phyloP scores from a whole-genome alignment of 2,329 filamentous ascomycete species.

The Spiromastix sp. region DNA sequence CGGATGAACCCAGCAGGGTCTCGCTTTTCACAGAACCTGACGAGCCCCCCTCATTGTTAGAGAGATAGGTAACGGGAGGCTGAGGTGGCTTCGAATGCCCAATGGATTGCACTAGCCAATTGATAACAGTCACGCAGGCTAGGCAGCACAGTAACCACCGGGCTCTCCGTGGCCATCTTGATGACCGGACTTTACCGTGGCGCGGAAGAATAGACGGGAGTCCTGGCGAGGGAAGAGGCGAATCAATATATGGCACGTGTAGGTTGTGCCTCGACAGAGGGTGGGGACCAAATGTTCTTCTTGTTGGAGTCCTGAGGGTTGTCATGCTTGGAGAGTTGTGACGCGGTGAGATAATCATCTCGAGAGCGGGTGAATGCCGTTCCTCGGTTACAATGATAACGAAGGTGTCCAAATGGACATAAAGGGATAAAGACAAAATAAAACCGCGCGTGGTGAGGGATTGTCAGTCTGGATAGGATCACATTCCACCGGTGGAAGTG shows the following conservation, averaged over 20 bases:
- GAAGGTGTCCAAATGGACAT: too few species aligned
- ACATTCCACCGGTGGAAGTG: too few species aligned
- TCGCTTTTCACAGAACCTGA: slow-evolving; percentile 60
- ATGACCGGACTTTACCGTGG: slow-evolving; percentile 48
- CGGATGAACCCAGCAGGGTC: slow-evolving; percentile 59
- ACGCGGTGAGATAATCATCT: slow-evolving; percentile 25
- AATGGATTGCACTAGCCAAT: slow-evolving; percentile 35
- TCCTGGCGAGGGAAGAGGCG: slow-evolving; percentile 59
- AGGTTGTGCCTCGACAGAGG: slow-evolving; percentile 44
- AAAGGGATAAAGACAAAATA: too few species aligned
- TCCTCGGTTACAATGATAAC: too few species aligned
- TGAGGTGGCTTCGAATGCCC: slow-evolving; percentile 19
- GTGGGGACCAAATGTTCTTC: slow-evolving; percentile 10
- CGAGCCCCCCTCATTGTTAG: slow-evolving; percentile 32
- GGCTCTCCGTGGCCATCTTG: slow-evolving; percentile 49
- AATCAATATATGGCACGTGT: slow-evolving; percentile 54
- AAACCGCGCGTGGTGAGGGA: too few species aligned
- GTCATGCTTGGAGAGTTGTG: slow-evolving; percentile 19
- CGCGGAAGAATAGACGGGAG: slow-evolving; percentile 58
- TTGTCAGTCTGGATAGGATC: too few species aligned
- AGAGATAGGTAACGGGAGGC: slow-evolving; percentile 30
- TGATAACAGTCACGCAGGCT: slow-evolving; percentile 38
- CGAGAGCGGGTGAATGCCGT: too few species aligned
- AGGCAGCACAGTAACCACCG: slow-evolving; percentile 48
- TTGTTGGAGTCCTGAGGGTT: slow-evolving; percentile 14